phyloP scores from a whole-genome alignment of 2,329 filamentous ascomycete genomes.

The Diaporthe caulivora region DNA sequence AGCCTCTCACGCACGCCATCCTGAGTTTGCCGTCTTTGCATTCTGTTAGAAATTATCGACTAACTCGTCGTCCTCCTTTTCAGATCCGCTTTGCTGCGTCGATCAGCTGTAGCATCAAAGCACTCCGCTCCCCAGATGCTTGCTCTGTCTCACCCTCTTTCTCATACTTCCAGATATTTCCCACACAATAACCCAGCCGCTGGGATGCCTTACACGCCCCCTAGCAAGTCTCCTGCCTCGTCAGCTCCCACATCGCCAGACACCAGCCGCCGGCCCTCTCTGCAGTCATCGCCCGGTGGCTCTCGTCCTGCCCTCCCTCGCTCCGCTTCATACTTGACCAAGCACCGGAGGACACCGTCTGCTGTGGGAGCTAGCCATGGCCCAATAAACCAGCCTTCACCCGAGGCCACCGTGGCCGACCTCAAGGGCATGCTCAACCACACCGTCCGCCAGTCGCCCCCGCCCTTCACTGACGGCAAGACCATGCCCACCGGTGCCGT shows the following conservation, averaged over 20 bases:
- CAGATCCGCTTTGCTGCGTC: slow-evolving; percentile 43
- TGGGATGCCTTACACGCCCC: slow-evolving; percentile 90
- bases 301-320: slow-evolving; percentile 69
- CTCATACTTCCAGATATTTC: background rate
- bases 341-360: slow-evolving; percentile 71
- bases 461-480: slow-evolving; percentile 79
- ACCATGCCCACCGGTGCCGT: slow-evolving; percentile 86
- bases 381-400: slow-evolving; percentile 57
- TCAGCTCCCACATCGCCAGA: slow-evolving; percentile 69
- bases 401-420: slow-evolving; percentile 63
- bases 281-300: slow-evolving; percentile 55
- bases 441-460: slow-evolving; percentile 84
- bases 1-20: background rate
- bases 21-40: background rate
- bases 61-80: background rate
- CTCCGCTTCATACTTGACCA: slow-evolving; percentile 75
- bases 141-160: slow-evolving; percentile 17
- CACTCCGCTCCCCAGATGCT: slow-evolving; percentile 27
- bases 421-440: slow-evolving; percentile 61
- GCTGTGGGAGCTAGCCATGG: slow-evolving; percentile 48
- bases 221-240: slow-evolving; percentile 74
- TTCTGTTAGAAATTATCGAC: slow-evolving; percentile 2
- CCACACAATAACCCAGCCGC: slow-evolving; percentile 44
- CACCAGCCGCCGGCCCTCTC: slow-evolving; percentile 69
- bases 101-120: slow-evolving; percentile 32